These are phyloP conservation scores for Straminergon stramineum DNA, from an alignment of 225 moss, liverwort and hornwort species.

Conservation along the genomic window DNA sequence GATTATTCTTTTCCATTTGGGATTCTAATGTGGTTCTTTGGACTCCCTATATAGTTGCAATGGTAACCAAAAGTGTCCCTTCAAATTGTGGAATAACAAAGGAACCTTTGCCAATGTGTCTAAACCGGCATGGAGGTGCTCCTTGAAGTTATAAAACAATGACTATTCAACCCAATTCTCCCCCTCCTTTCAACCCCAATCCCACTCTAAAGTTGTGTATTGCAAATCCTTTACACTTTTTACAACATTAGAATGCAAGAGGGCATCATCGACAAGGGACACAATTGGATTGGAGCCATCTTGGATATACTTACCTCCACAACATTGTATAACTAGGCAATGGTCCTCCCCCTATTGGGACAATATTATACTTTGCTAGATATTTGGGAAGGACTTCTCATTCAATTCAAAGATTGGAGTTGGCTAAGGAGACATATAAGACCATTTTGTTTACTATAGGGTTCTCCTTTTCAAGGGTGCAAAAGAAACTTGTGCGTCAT, in stretches of 20 bases:
- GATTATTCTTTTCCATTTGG: not conserved
- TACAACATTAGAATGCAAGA: not conserved
- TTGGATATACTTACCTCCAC: not conserved
- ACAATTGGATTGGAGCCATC: not conserved
- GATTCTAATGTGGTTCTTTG: not conserved
- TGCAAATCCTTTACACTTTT: not conserved
- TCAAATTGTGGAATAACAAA: not conserved
- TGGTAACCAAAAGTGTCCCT: not conserved
- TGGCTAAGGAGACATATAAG: not conserved
- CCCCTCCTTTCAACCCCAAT: not conserved
- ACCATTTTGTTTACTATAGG: not conserved
- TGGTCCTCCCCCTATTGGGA: not conserved
- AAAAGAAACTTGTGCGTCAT: not conserved
- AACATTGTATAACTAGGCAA: too few species aligned
- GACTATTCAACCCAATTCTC: not conserved
- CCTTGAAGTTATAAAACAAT: not conserved
- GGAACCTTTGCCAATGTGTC: not conserved
- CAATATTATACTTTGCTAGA: not conserved
- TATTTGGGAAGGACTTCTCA: not conserved
- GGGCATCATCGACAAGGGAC: accelerated
- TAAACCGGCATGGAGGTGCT: not conserved
- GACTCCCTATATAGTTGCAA: not conserved
- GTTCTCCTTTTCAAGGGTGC: not conserved
- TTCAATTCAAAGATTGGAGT: not conserved
- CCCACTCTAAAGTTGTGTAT: not conserved